Base-by-base conservation (phyloP, 805 yeast species). In the Lipomyces lipofer region DNA sequence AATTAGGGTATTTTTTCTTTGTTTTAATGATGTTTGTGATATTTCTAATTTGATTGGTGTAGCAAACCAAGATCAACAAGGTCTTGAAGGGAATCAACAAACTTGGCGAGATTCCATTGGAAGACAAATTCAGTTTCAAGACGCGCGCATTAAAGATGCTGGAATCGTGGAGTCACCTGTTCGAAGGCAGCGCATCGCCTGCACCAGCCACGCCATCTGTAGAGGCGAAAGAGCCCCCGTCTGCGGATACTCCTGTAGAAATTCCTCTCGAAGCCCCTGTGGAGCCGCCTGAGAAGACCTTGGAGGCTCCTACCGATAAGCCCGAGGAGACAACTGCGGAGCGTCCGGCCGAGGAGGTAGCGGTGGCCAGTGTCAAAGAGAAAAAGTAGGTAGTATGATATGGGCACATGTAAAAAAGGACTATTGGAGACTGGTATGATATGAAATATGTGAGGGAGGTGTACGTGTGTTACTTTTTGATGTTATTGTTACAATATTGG, bases 61-160 rank as follows among this genome's bases (percentile, higher is more conserved):
- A 68, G 21, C 54, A 60, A 25, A 68, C 73, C 25, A 69, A 69
- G 57, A 66, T 69, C 51, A 68, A 68, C 60, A 66, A 69, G 59
- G 72, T 69, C 28, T 62, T 69, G 45, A 67, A 65, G 53, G 65
- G 63, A 4, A 67, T 69, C 39, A 47, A 63, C 15, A 67, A 65
- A 43, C 56, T 69, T 45, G 60, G 52, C 2, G 13, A n/a, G 7
- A 64, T 69, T 15, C 71, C 72, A 5, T 47, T 49, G 35, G 72
- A 69, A 12, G 59, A 64, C n/a, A 57, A 62, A 48, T 67, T 40
- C 56, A 54, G 63, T n/a, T 69, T 68, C 61, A 63, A 60, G 47
- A 58, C 47, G 30, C 64, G 72, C 19, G 57, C 67, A 8, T 47
- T 45, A 15, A 51, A 54, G 49, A 51, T 68, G 47, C 59, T 68